phyloP scores from a whole-genome alignment of 2,329 filamentous ascomycete species.

The Pseudofabraea citricarpa region DNA sequence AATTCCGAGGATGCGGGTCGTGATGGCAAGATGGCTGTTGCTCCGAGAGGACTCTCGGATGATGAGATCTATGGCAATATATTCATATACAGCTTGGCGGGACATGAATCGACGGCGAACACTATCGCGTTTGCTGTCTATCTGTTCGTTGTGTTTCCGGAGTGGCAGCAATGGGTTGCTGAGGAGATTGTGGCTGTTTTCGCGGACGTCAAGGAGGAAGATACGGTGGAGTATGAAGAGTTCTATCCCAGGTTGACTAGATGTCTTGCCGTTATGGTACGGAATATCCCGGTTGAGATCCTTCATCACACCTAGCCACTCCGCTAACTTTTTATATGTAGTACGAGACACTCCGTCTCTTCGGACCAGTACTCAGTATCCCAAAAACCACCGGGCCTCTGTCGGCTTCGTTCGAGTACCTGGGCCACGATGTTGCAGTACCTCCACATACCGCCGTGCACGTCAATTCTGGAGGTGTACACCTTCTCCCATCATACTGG shows the following conservation, averaged over 20 bases:
- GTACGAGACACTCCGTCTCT: conserved; percentile 46
- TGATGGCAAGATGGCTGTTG: too few species aligned
- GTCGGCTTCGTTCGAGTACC: not conserved
- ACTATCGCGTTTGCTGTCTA: conserved; percentile 20
- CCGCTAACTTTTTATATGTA: not conserved
- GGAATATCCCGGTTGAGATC: not conserved
- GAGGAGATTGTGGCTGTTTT: conserved; percentile 17
- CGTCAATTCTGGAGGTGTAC: conserved; percentile 2
- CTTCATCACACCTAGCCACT: not conserved
- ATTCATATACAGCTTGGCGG: conserved; percentile 27
- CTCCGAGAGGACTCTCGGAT: conserved; percentile 14
- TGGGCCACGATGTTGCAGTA: conserved; percentile 7
- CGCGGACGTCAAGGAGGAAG: conserved; percentile 15
- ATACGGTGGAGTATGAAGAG: conserved; percentile 30
- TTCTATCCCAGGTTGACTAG: conserved; percentile 36
- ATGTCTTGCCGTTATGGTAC: conserved; percentile 33
- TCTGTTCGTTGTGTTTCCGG: conserved; percentile 17
- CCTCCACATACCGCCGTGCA: conserved; percentile 33
- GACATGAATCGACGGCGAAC: conserved; percentile 28
- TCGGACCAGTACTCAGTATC: conserved; percentile 48
- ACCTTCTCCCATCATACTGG: conserved; percentile 12
- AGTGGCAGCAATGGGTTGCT: conserved; percentile 16
- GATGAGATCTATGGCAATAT: conserved; percentile 27
- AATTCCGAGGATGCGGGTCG: too few species aligned
- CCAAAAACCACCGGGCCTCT: conserved; percentile 38